A percentile compares a stretch with the other conserved stretches of the same genome.
phyloP scores from a whole-genome alignment of 2,329 filamentous ascomycete genomes.

The Venturiaceae sp. region DNA sequence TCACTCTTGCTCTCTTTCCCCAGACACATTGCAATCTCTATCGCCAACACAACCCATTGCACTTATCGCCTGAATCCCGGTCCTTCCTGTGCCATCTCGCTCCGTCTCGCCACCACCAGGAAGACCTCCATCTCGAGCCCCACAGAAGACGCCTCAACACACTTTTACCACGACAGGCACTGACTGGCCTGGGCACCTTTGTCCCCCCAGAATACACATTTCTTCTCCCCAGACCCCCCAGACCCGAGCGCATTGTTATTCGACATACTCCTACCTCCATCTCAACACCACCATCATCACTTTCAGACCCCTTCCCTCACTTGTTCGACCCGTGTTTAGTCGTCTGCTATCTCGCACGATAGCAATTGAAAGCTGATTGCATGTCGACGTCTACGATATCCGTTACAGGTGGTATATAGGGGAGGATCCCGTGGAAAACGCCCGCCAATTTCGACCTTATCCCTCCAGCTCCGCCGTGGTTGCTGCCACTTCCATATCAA shows the following conservation, averaged over 20 bases:
- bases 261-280: not conserved
- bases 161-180: not conserved
- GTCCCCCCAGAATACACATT: not conserved
- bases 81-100: not conserved
- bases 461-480: too few species aligned
- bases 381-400: not conserved
- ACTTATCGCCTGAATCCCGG: not conserved
- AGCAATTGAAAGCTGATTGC: not conserved
- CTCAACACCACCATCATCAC: not conserved
- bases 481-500: constrained; percentile 11
- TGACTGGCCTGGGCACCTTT: too few species aligned
- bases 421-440: not conserved
- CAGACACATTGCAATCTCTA: not conserved
- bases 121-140: not conserved
- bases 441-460: too few species aligned
- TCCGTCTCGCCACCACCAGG: not conserved
- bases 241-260: not conserved
- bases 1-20: too few species aligned
- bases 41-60: not conserved
- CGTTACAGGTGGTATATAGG: not conserved
- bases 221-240: not conserved
- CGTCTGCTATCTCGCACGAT: not conserved
- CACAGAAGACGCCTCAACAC: not conserved
- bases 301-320: not conserved
- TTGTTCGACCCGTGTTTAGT: not conserved